These are phyloP conservation scores for Groenewaldozyma sp. DNA, from an alignment of 1,139 yeast species.

Conservation along the genomic window DNA sequence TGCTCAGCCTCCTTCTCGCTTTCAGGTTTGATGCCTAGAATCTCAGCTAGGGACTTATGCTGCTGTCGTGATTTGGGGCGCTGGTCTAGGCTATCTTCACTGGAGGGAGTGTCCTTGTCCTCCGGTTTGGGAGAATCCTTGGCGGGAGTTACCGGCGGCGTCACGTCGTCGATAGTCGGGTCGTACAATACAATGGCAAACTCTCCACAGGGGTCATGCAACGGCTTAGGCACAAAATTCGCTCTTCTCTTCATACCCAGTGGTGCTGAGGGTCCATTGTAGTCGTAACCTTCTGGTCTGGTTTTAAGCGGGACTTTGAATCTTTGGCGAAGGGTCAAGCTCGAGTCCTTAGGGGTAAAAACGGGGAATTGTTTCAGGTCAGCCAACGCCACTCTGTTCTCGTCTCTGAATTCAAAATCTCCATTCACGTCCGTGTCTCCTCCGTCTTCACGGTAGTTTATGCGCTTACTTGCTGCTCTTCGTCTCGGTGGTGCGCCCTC, in stretches of 20 bases:
- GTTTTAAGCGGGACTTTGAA: conserved; percentile 34
- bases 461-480: conserved; percentile 10
- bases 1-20: conserved; percentile 32
- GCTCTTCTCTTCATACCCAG: conserved; percentile 70
- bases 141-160: conserved; percentile 6
- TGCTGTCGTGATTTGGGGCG: conserved; percentile 2
- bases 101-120: conserved; percentile 16
- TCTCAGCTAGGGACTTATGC: conserved; percentile 69
- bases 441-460: conserved; percentile 15
- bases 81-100: conserved; percentile 21
- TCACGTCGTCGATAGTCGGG: conserved; percentile 66
- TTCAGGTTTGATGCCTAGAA: conserved; percentile 61
- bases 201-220: conserved; percentile 89
- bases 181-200: conserved; percentile 92
- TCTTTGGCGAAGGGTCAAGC: conserved; percentile 19
- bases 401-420: conserved; percentile 8
- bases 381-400: conserved; percentile 6
- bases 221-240: conserved; percentile 71
- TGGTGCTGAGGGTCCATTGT: conserved; percentile 55
- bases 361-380: conserved; percentile 14
- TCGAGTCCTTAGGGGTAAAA: conserved; percentile 15
- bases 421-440: conserved; percentile 4
- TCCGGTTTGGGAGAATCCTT: too few relatives aligned
- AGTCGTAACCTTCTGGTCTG: conserved; percentile 19
- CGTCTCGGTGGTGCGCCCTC: conserved; percentile 10